A percentile compares a stretch with the other conserved stretches of the same genome.
Conservation (phyloP, 1,139 yeast genomes). For the Pneumocystis murina region DNA sequence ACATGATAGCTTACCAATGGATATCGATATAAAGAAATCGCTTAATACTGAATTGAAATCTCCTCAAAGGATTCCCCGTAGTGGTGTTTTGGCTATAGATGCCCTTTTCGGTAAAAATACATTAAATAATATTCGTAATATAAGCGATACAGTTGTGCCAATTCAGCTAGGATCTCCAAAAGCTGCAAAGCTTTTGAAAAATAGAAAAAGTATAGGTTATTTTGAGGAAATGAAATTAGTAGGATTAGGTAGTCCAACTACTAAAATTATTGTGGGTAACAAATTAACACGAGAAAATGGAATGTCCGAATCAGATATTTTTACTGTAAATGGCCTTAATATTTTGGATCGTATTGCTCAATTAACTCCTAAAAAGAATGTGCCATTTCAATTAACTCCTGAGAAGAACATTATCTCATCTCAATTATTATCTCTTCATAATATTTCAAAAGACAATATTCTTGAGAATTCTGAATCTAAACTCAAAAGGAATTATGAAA, state of each 20-base stretch:
- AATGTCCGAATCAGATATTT: not conserved
- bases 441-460: not conserved
- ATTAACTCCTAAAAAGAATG: conserved; percentile 4
- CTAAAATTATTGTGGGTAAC: not conserved
- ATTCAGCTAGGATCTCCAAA: conserved; percentile 2
- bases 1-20: conserved; percentile 4
- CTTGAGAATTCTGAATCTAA: not conserved
- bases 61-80: not conserved
- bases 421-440: not conserved
- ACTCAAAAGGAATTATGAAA: not conserved
- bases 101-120: conserved; percentile 1
- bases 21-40: conserved; percentile 18
- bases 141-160: not conserved
- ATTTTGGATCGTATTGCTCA: not conserved
- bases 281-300: not conserved
- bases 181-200: conserved; percentile 1
- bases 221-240: not conserved
- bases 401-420: not conserved
- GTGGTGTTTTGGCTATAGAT: conserved; percentile 1
- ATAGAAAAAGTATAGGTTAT: not conserved
- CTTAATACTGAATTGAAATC: conserved; percentile 11
- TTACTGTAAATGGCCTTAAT: not conserved
- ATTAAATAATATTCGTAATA: not conserved
- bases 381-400: not conserved
- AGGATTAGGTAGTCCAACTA: not conserved